phyloP scores from a whole-genome alignment of 2,329 filamentous ascomycete species.

The Mycosphaerelloides madeirae region DNA sequence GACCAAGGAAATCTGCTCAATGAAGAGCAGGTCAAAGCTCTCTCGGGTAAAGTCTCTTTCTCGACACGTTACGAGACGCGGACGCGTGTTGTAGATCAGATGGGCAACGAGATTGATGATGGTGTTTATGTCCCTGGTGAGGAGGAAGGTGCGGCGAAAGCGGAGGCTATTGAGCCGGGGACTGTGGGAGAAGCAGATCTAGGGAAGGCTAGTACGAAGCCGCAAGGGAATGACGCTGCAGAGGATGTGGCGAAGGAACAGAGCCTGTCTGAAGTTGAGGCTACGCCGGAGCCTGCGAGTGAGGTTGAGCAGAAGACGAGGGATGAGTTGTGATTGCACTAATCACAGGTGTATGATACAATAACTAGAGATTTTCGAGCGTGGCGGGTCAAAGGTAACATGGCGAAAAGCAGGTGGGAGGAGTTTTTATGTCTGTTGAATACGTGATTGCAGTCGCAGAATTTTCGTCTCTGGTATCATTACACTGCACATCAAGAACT shows the following conservation, averaged over 20 bases:
- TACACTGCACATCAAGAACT: no score
- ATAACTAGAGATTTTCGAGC: no score
- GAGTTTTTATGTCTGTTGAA: no score
- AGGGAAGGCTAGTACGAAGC: constrained; percentile 35
- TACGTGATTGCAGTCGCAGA: no score
- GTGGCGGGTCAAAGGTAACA: no score
- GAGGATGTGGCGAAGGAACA: constrained; percentile 44
- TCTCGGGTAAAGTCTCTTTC: constrained; percentile 92
- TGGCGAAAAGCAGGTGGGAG: no score
- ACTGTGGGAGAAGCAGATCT: constrained; percentile 44
- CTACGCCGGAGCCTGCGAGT: constrained; percentile 24
- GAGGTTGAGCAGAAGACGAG: constrained; percentile 18
- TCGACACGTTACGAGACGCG: constrained; percentile 94
- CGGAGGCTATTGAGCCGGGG: constrained; percentile 48
- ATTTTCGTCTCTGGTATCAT: no score
- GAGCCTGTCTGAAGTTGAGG: constrained; percentile 33
- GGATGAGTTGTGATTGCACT: constrained; percentile 25
- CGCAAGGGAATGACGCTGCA: constrained; percentile 37
- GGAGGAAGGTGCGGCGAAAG: constrained; percentile 42
- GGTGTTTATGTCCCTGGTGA: constrained; percentile 27
- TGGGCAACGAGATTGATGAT: constrained; percentile 69
- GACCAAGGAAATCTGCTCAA: constrained; percentile 86
- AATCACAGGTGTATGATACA: background rate
- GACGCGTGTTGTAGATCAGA: constrained; percentile 73
- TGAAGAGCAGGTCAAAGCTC: constrained; percentile 72